These are phyloP conservation scores for Artemisia argyi DNA, from an alignment of 129 eudicot genomes.

Conservation along the genomic window DNA sequence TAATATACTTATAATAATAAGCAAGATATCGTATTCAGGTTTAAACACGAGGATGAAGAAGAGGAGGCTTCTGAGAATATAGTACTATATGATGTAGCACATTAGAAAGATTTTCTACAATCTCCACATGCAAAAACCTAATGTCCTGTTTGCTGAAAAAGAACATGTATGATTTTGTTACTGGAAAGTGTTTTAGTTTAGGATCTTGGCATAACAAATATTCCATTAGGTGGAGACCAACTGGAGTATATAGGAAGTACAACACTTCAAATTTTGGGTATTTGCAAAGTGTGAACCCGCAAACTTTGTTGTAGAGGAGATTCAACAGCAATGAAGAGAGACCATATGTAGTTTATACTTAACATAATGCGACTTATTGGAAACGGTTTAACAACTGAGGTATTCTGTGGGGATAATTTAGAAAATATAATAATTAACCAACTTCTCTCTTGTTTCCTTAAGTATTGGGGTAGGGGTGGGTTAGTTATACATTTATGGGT, in stretches of 20 bases:
- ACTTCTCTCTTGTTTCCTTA: constrained; percentile 26
- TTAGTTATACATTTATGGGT: background rate
- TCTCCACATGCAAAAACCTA: too few relatives aligned
- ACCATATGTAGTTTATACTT: constrained; percentile 18
- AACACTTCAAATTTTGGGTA: constrained; percentile 69
- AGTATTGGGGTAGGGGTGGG: constrained; percentile 11
- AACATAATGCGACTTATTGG: constrained; percentile 25
- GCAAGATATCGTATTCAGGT: too few relatives aligned
- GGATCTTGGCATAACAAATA: too few relatives aligned
- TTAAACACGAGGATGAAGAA: too few relatives aligned
- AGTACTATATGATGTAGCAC: too few relatives aligned
- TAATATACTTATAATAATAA: too few relatives aligned
- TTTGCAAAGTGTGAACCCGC: constrained; percentile 79
- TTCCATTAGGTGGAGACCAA: constrained; percentile 39
- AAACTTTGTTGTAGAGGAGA: constrained; percentile 41
- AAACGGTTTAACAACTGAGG: constrained; percentile 26
- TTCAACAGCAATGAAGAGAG: background rate
- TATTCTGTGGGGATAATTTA: constrained; percentile 20
- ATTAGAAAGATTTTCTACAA: too few relatives aligned
- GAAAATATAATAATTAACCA: constrained; percentile 20
- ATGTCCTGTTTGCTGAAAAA: too few relatives aligned
- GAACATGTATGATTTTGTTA: too few relatives aligned
- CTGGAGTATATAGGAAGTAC: constrained; percentile 83
- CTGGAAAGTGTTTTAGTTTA: too few relatives aligned
- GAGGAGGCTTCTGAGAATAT: too few relatives aligned